Evolutionary conservation across 495 filamentous ascomycete genomes (phyloP).

Genomic region (Stereocaulon alpinum): DNA sequence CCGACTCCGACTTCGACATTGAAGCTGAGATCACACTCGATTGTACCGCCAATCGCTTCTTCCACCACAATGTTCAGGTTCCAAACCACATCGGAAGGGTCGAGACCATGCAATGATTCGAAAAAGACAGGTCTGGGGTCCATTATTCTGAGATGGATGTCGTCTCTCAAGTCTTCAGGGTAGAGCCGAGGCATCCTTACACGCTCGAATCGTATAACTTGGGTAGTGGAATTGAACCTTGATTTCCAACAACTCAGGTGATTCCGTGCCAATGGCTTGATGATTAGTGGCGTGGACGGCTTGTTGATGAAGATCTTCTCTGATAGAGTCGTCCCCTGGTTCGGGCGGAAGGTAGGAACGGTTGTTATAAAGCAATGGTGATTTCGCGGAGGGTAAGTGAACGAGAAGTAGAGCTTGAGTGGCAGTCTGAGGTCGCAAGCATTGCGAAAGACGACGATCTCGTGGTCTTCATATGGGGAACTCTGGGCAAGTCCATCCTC

Average conservation of each 20-base stretch:
- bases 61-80: conserved; percentile 10
- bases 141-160: conserved; percentile 6
- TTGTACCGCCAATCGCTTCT: background rate
- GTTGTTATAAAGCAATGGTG: background rate
- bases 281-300: conserved; percentile 4
- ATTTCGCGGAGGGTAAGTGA: background rate
- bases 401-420: conserved; percentile 7
- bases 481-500: background rate
- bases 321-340: background rate
- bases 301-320: conserved; percentile 6
- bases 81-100: background rate
- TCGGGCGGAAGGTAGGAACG: conserved; percentile 10
- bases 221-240: background rate
- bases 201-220: conserved; percentile 13
- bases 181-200: conserved; percentile 7
- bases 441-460: conserved; percentile 13
- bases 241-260: conserved; percentile 13
- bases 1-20: conserved; percentile 2
- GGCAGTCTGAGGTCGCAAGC: conserved; percentile 4
- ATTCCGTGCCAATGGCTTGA: background rate
- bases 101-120: background rate
- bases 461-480: background rate
- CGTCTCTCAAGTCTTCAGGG: conserved; percentile 11
- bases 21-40: conserved; percentile 16
- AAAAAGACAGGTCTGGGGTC: conserved; percentile 9